phyloP scores from a whole-genome alignment of 805 yeast species.

The Pichia sporocuriosa region DNA sequence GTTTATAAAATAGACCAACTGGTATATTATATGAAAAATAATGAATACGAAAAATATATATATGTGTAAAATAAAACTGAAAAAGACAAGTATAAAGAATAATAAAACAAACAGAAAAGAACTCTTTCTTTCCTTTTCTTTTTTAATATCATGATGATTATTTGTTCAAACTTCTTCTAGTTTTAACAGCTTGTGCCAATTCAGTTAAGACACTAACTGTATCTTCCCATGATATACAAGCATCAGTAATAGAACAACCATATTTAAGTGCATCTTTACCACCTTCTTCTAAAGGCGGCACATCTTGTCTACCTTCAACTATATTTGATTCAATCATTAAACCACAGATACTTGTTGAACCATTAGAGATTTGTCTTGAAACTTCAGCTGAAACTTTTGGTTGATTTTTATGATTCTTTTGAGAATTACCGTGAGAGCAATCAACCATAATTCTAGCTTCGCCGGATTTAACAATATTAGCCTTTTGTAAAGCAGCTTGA shows the following conservation, averaged over 20 bases:
- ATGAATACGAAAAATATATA: background rate
- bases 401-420: slow-evolving; percentile 86
- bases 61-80: background rate
- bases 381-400: slow-evolving; percentile 78
- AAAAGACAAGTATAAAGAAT: no score
- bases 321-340: slow-evolving; percentile 95
- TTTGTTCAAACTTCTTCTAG: slow-evolving; percentile 47
- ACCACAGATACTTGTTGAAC: slow-evolving; percentile 77
- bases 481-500: slow-evolving; percentile 48
- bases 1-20: background rate
- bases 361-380: slow-evolving; percentile 70
- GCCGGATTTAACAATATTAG: slow-evolving; percentile 32
- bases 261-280: slow-evolving; percentile 75
- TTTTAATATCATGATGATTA: no score
- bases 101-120: no score
- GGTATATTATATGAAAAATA: background rate
- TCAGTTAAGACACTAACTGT: slow-evolving; percentile 66
- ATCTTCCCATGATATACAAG: slow-evolving; percentile 87
- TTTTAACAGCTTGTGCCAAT: slow-evolving; percentile 73
- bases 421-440: slow-evolving; percentile 95
- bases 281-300: slow-evolving; percentile 53
- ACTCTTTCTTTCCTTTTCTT: no score
- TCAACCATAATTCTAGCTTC: slow-evolving; percentile 83
- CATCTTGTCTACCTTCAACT: slow-evolving; percentile 88
- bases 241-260: slow-evolving; percentile 96